Conservation (phyloP, 768 basidiomycete species). For the Tricholoma saponaceum region DNA sequence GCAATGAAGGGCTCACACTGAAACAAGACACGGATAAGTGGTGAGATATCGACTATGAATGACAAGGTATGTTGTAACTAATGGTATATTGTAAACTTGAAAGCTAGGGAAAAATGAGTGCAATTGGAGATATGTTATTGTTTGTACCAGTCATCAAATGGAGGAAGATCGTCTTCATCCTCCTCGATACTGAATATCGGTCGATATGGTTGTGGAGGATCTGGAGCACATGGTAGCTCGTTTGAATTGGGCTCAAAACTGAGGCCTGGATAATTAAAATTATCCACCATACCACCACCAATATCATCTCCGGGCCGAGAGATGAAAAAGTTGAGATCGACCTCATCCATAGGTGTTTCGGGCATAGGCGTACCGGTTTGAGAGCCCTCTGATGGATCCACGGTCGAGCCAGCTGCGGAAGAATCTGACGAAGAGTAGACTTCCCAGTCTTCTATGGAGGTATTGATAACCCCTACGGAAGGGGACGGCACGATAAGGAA, state of each 20-base stretch:
- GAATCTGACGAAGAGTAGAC: background rate
- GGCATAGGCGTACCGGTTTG: slow-evolving; percentile 17
- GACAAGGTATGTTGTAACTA: background rate
- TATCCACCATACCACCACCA: slow-evolving; percentile 2
- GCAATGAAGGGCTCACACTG: too few species aligned
- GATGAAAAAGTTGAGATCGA: slow-evolving; percentile 10
- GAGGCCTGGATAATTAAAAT: background rate
- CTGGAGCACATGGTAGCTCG: slow-evolving; percentile 3
- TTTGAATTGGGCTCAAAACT: background rate
- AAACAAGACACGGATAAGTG: background rate
- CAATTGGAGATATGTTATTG: background rate
- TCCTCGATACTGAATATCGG: slow-evolving; percentile 25
- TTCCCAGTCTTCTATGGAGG: background rate
- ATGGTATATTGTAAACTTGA: slow-evolving; percentile 1
- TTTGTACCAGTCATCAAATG: slow-evolving; percentile 38
- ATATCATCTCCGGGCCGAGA: slow-evolving; percentile 8
- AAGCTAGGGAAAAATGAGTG: background rate
- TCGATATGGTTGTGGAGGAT: slow-evolving; percentile 13
- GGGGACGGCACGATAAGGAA: slow-evolving; percentile 27
- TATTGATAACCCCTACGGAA: slow-evolving; percentile 22
- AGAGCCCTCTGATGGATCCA: slow-evolving; percentile 13
- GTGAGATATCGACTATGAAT: background rate
- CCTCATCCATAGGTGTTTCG: slow-evolving; percentile 22
- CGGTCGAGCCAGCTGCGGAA: background rate
- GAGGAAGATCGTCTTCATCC: slow-evolving; percentile 37